Evolutionary conservation across 179 eudicot species (phyloP), one percentile per base, ranked within the genome.

Genomic region (Beta corolliflora): DNA sequence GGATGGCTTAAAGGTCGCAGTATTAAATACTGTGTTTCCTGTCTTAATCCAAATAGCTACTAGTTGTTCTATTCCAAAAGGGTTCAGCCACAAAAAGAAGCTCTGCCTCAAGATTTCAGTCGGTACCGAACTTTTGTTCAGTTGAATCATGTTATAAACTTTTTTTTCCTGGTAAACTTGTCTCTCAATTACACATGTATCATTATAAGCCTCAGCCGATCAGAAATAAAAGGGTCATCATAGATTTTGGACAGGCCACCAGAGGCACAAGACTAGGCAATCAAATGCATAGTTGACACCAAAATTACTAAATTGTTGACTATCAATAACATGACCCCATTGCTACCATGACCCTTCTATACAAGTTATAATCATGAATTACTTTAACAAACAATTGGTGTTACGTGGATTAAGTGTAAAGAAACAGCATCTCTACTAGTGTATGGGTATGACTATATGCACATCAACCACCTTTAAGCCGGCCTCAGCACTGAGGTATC

Each of bases 51-150:
- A 8, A 79, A 60, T 68, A 58, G 50, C 59, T 25, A 69, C 59
- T 59, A 69, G 44, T 58, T 79, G 59, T 59, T 71, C 13, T 14
- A 71, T 79, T 15, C 8, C 75, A 55, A 41, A 79, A 67, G 18
- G 0, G 41, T 41, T 44, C 16, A 67, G 63, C 71, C 73, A 67
- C 48, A 66, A 15, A 14, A 25, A 31, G 36, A 78, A 66, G 23
- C 36, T 64, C 56, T 46, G 14, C 67, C 56, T n/a, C 80, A 52
- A 78, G 52, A 4, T 67, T 55, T 29, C 25, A 16, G 53, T 12
- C 53, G 18, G 36, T 52, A 50, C 15, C 25, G 8, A 58, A 21
- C 23, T 8, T 58, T 19, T 59, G 11, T 3, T 60, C 45, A 59
- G 55, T 50, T 31, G 65, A 56, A 59, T 19, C 54, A 59, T 58